phyloP scores from a whole-genome alignment of 441 rosid species.

The Populus hybrid region DNA sequence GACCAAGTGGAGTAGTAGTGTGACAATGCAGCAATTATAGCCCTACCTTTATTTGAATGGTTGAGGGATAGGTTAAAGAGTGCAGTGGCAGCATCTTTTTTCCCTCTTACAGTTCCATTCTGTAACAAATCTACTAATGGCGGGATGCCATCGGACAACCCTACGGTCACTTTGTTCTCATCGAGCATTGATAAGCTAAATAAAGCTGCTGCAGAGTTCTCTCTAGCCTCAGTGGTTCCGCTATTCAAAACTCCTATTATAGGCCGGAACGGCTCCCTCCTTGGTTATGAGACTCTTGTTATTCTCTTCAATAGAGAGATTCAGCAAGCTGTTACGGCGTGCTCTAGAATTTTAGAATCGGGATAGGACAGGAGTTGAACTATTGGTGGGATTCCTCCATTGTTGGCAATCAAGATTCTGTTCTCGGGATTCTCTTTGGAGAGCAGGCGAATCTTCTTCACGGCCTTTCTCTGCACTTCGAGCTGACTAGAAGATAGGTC shows the following conservation, averaged over 20 bases:
- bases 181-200: constrained; percentile 83
- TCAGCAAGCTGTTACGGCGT: constrained; percentile 59
- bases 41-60: constrained; percentile 46
- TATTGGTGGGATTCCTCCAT: constrained; percentile 44
- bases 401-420: constrained; percentile 46
- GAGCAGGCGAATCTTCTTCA: constrained; percentile 50
- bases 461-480: constrained; percentile 46
- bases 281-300: constrained; percentile 52
- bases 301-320: constrained; percentile 51
- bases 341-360: constrained; percentile 48
- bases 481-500: constrained; percentile 48
- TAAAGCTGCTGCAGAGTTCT: constrained; percentile 21
- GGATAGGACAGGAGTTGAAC: constrained; percentile 44
- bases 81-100: constrained; percentile 64
- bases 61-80: constrained; percentile 50
- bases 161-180: constrained; percentile 73
- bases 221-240: constrained; percentile 58
- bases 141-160: constrained; percentile 45
- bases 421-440: constrained; percentile 56
- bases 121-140: constrained; percentile 45
- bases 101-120: constrained; percentile 51
- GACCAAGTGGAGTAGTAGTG: constrained; percentile 38
- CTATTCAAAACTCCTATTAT: constrained; percentile 54
- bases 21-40: constrained; percentile 44
- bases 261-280: constrained; percentile 56